A percentile compares a stretch with the other conserved stretches of the same genome.
Evolutionary conservation across 2,329 filamentous ascomycete species (phyloP).

Genomic region (Claviceps monticola): DNA sequence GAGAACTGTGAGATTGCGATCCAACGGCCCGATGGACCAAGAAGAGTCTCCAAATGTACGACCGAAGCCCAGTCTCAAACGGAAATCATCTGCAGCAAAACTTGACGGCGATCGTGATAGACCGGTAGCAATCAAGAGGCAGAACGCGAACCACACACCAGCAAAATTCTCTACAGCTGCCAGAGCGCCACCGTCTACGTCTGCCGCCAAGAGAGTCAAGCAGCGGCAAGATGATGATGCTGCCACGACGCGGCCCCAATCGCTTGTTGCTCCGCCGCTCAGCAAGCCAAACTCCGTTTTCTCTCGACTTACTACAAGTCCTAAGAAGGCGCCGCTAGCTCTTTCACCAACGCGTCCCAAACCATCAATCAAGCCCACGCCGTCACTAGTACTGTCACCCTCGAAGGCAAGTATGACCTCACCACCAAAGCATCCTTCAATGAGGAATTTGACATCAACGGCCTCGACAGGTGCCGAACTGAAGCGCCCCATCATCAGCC

Average conservation of each 20-base stretch:
- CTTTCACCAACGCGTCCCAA: slow-evolving; percentile 42
- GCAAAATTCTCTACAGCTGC: slow-evolving; percentile 8
- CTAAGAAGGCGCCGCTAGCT: slow-evolving; percentile 46
- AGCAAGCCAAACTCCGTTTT: slow-evolving; percentile 33
- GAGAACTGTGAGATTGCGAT: slow-evolving; percentile 31
- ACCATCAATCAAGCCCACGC: slow-evolving; percentile 14
- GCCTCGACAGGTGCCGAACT: slow-evolving; percentile 19
- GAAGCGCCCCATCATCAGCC: slow-evolving; percentile 29
- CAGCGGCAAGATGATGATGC: slow-evolving; percentile 54
- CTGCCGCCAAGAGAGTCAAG: slow-evolving; percentile 56
- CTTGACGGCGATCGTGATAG: slow-evolving; percentile 13
- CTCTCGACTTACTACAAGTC: slow-evolving; percentile 50
- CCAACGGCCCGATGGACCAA: slow-evolving; percentile 46
- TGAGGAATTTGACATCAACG: slow-evolving; percentile 16
- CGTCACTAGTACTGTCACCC: slow-evolving; percentile 25
- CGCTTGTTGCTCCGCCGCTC: slow-evolving; percentile 28
- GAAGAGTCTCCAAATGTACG: slow-evolving; percentile 37
- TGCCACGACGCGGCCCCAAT: slow-evolving; percentile 45
- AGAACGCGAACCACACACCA: slow-evolving; percentile 9
- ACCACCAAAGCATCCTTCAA: slow-evolving; percentile 32
- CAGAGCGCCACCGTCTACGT: slow-evolving; percentile 1
- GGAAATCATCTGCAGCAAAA: slow-evolving; percentile 18
- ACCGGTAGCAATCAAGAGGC: slow-evolving; percentile 13
- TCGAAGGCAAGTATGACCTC: slow-evolving; percentile 31
- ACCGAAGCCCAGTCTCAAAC: slow-evolving; percentile 23